Percentiles rank a stretch among this genome's conserved stretches.
These are phyloP conservation scores for Ogataea haglerorum DNA, from an alignment of 805 yeast genomes.

Conservation along the genomic window DNA sequence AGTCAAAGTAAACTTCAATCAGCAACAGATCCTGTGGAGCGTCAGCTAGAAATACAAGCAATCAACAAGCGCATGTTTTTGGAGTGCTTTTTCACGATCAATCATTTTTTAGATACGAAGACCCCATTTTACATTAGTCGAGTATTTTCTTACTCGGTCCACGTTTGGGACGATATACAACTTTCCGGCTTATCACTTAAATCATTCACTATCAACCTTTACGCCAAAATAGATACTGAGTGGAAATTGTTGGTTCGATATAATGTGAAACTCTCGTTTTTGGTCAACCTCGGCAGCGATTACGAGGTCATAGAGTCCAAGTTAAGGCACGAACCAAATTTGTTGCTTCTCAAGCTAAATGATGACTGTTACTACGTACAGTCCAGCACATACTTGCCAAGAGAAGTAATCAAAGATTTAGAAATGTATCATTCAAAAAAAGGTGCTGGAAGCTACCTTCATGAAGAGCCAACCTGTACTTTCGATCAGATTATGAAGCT, in stretches of 20 bases:
- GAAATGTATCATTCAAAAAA: slow-evolving; percentile 6
- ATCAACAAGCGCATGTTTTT: slow-evolving; percentile 28
- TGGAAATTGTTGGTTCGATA: slow-evolving; percentile 29
- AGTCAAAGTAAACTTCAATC: slow-evolving; percentile 7
- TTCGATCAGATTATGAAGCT: slow-evolving; percentile 42
- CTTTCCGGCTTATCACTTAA: slow-evolving; percentile 18
- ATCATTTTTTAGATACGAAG: slow-evolving; percentile 23
- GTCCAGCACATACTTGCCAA: slow-evolving; percentile 13
- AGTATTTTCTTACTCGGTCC: slow-evolving; percentile 24
- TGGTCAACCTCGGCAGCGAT: slow-evolving; percentile 33
- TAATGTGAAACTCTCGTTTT: slow-evolving; percentile 29
- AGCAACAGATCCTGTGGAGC: slow-evolving; percentile 19
- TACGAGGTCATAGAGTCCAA: slow-evolving; percentile 18
- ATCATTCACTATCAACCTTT: slow-evolving; percentile 26
- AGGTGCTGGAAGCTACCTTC: slow-evolving; percentile 2
- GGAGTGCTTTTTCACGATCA: slow-evolving; percentile 37
- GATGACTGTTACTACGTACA: slow-evolving; percentile 34
- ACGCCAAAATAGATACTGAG: slow-evolving; percentile 7
- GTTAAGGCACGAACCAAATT: slow-evolving; percentile 21
- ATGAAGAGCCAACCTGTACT: slow-evolving; percentile 29
- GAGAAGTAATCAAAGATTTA: slow-evolving; percentile 12
- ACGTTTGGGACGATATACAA: slow-evolving; percentile 25
- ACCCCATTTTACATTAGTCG: slow-evolving; percentile 37
- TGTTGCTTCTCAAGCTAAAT: slow-evolving; percentile 27
- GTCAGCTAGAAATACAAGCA: slow-evolving; percentile 30